Evolutionary conservation across 2,329 filamentous ascomycete genomes (phyloP).

Genomic region (Microcyclosporella mali): DNA sequence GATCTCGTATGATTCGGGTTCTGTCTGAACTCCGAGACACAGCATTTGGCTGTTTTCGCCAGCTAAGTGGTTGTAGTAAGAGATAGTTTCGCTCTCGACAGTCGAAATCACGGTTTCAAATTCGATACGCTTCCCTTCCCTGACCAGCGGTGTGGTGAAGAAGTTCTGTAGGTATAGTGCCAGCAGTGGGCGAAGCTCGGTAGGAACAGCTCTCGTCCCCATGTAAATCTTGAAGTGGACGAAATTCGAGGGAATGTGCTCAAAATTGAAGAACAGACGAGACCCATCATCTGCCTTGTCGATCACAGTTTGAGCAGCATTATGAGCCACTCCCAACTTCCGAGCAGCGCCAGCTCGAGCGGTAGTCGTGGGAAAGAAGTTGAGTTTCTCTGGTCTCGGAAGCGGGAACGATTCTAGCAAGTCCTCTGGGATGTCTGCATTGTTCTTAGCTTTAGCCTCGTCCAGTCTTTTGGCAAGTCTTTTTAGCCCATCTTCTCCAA

Average conservation of each 20-base stretch:
- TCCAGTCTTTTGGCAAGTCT: conserved; percentile 70
- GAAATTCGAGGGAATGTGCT: conserved; percentile 89
- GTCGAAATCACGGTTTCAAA: conserved; percentile 92
- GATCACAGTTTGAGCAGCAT: conserved; percentile 67
- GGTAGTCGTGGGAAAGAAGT: conserved; percentile 84
- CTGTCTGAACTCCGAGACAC: conserved; percentile 74
- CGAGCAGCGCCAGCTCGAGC: conserved; percentile 75
- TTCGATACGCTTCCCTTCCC: conserved; percentile 67
- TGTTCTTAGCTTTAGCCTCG: conserved; percentile 79
- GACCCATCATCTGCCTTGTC: conserved; percentile 57
- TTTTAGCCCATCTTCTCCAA: conserved; percentile 77
- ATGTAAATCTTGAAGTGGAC: conserved; percentile 77
- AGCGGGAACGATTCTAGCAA: conserved; percentile 78
- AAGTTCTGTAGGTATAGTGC: conserved; percentile 84
- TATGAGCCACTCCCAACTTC: conserved; percentile 60
- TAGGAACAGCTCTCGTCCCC: conserved; percentile 68
- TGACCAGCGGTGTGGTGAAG: conserved; percentile 82
- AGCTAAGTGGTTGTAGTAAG: conserved; percentile 66
- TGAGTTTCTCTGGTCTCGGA: conserved; percentile 81
- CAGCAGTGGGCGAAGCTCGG: conserved; percentile 77
- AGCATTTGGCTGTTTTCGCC: conserved; percentile 71
- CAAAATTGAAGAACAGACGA: conserved; percentile 91
- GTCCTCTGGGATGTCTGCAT: conserved; percentile 73
- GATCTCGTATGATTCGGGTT: conserved; percentile 77
- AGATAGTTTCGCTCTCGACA: conserved; percentile 84